Evolutionary conservation across 2,329 filamentous ascomycete genomes (phyloP).

Genomic region (Apiospora malaysiana): DNA sequence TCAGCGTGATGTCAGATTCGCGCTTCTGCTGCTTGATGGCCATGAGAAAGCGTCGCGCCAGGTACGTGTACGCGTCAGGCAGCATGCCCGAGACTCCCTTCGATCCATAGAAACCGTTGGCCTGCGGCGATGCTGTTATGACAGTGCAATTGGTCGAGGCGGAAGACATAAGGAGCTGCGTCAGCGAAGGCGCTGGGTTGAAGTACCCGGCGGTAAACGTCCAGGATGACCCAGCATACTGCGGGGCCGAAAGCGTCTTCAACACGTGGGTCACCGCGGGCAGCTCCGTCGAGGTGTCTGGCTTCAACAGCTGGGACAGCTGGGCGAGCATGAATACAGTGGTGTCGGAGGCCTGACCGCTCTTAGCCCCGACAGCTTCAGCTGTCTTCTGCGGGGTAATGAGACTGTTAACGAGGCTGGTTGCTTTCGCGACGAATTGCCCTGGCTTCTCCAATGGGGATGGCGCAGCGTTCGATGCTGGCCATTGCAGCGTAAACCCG

Average conservation of each 20-base stretch:
- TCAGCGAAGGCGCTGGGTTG: constrained; percentile 89
- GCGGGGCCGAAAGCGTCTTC: constrained; percentile 65
- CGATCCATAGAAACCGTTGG: constrained; percentile 94
- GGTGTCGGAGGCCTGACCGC: constrained; percentile 56
- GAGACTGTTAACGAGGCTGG: constrained; percentile 68
- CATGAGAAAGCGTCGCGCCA: constrained; percentile 81
- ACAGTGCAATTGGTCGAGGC: constrained; percentile 76
- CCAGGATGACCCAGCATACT: constrained; percentile 77
- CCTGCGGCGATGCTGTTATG: constrained; percentile 89
- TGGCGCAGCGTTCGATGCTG: constrained; percentile 72
- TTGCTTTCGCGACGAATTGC: constrained; percentile 73
- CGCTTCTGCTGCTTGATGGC: constrained; percentile 53
- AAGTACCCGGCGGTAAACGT: constrained; percentile 98
- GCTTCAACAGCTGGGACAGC: constrained; percentile 81
- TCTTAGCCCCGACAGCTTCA: neutral
- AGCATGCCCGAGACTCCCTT: constrained; percentile 88
- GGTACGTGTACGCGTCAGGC: constrained; percentile 88
- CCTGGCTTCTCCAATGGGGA: constrained; percentile 74
- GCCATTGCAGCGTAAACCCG: constrained; percentile 75
- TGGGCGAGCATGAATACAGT: constrained; percentile 87
- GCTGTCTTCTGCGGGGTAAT: constrained; percentile 58
- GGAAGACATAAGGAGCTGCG: constrained; percentile 77
- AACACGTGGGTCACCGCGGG: constrained; percentile 80
- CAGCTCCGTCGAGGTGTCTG: constrained; percentile 86
- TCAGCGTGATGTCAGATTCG: constrained; percentile 69